phyloP scores from a whole-genome alignment of 192 early-diverging fungal genomes.

The Linnemannia schmuckeri region DNA sequence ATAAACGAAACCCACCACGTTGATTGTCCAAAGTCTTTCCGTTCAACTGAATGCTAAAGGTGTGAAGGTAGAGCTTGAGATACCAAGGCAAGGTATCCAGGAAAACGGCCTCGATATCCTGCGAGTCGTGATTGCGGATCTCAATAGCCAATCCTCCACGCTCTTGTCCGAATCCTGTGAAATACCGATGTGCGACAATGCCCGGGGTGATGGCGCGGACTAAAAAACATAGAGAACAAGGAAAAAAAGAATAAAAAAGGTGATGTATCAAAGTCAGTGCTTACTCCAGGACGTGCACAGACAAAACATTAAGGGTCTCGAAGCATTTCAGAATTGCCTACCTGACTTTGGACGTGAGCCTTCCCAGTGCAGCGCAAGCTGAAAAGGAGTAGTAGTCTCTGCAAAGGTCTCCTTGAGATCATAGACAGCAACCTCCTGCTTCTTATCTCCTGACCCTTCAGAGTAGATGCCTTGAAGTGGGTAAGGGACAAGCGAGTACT shows the following conservation, averaged over 20 bases:
- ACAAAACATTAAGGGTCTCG: not conserved
- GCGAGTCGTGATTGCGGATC: conserved; percentile 75
- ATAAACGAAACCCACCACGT: not conserved
- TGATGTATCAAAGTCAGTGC: not conserved
- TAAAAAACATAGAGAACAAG: not conserved
- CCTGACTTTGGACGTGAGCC: conserved; percentile 61
- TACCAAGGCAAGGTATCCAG: conserved; percentile 93
- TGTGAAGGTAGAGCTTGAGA: conserved; percentile 91
- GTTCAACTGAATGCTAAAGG: conserved; percentile 71
- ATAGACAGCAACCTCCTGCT: conserved; percentile 58
- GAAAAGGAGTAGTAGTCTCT: conserved; percentile 16
- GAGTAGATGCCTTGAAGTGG: conserved; percentile 22
- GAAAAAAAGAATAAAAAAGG: too few relatives aligned
- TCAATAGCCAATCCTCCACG: conserved; percentile 84
- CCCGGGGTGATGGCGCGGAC: conserved; percentile 55
- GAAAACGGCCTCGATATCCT: conserved; percentile 67
- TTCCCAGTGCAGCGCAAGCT: conserved; percentile 68
- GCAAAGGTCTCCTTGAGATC: conserved; percentile 50
- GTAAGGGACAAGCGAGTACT: conserved; percentile 23
- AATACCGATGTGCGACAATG: conserved; percentile 71
- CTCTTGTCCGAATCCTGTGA: conserved; percentile 88
- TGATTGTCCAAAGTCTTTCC: conserved; percentile 34
- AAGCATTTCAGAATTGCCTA: conserved; percentile 21
- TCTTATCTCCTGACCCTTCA: conserved; percentile 19
- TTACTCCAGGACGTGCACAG: not conserved